These are phyloP conservation scores for Shiraia bambusicola DNA, from an alignment of 2,329 filamentous ascomycete genomes.

Conservation along the genomic window DNA sequence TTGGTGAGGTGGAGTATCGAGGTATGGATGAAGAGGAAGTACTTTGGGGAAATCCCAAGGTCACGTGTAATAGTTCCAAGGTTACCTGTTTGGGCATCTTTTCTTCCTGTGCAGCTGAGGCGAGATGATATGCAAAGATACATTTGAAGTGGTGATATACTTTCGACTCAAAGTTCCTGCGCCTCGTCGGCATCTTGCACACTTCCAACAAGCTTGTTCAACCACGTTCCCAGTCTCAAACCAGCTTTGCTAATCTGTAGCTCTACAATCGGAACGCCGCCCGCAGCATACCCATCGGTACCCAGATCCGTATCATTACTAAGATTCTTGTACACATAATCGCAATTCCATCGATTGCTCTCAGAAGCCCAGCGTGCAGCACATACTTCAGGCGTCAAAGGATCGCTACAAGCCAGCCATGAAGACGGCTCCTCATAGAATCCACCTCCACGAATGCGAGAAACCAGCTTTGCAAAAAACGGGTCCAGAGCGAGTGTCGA, in stretches of 20 bases:
- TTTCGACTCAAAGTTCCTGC: conserved; percentile 14
- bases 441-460: conserved; percentile 38
- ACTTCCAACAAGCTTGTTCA: conserved; percentile 39
- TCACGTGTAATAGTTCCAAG: too few species aligned
- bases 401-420: conserved; percentile 43
- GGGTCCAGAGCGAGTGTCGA: conserved; percentile 40
- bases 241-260: conserved; percentile 47
- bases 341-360: conserved; percentile 44
- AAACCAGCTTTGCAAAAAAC: conserved; percentile 39
- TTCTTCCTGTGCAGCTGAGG: too few species aligned
- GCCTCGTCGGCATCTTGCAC: conserved; percentile 4
- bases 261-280: conserved; percentile 45
- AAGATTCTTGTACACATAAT: conserved; percentile 41
- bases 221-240: conserved; percentile 43
- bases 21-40: too few species aligned
- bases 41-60: too few species aligned
- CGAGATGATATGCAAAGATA: too few species aligned
- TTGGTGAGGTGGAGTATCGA: too few species aligned
- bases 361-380: conserved; percentile 43
- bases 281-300: conserved; percentile 41
- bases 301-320: conserved; percentile 38
- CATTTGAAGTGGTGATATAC: too few species aligned
- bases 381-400: conserved; percentile 34
- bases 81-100: too few species aligned
- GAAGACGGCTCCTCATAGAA: conserved; percentile 40